Base-by-base conservation (phyloP, 768 basidiomycete species). In the Lyophyllum shimeji region DNA sequence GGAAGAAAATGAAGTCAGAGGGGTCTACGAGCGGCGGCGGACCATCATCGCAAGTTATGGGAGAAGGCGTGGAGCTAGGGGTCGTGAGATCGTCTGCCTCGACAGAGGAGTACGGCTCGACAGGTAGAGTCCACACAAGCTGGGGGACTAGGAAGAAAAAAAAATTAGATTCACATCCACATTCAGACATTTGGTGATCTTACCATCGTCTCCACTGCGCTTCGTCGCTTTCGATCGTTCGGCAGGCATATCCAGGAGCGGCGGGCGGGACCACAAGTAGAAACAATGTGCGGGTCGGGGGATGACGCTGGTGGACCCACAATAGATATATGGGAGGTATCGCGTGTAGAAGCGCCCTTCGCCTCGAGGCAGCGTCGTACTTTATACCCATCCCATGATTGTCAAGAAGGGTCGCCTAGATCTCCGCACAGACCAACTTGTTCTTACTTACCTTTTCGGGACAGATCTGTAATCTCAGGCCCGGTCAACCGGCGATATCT, bases 51-150 rank as follows among this genome's bases (percentile, higher is more conserved):
- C 79, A 87, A 17, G 82, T 79, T 46, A 76, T 75, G 12, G 85
- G 82, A 1, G 85, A 85, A 53, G 85, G 63, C 53, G 78, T 82
- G 55, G 83, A 78, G 44, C 79, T 79, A 65, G 87, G 88, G 23
- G 82, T 78, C 65, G 86, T 75, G 56, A 42, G 44, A 9, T 70
- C 67, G 42, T 64, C 60, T 1, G 51, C 17, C n/a, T 60, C 60
- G 12, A 49, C 56, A 31, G 5, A 29, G 29, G 66, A 68, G 46
- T 69, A 64, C 33, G 68, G 53, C 47, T 82, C 80, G 52, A 76
- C 62, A 17, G 76, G 74, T 25, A 74, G 49, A 1, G 77, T 72
- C 82, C 80, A 83, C 33, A 74, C 75, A 46, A 81, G 70, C 49
- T 76, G 76, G 55, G 71, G 68, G 55, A 69, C 78, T 78, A 61